These are phyloP conservation scores for Serendipita sp. DNA, from an alignment of 1,284 basidiomycete species.

Conservation along the genomic window DNA sequence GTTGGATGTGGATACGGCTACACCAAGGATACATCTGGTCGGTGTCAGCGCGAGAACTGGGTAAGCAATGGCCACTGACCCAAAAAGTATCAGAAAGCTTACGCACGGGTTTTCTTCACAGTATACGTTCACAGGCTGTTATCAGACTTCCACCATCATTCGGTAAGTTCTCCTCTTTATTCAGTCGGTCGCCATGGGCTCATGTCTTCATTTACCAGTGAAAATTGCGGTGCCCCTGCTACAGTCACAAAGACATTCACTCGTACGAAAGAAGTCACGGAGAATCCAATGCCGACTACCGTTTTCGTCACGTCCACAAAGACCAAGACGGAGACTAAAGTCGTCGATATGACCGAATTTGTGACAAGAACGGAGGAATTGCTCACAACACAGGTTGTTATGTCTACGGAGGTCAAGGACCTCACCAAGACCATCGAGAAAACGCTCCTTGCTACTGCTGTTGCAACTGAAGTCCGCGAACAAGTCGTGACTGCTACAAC, in stretches of 20 bases:
- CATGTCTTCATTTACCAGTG: background rate
- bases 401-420: background rate
- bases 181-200: background rate
- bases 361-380: background rate
- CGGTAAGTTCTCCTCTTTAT: background rate
- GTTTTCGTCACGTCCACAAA: background rate
- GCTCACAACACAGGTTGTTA: background rate
- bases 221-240: background rate
- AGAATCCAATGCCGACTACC: background rate
- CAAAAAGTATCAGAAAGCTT: background rate
- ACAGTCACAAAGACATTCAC: background rate
- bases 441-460: background rate
- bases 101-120: background rate
- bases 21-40: background rate
- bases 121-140: background rate
- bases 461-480: background rate
- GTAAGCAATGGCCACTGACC: background rate
- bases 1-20: background rate
- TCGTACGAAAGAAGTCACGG: background rate
- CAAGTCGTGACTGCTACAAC: background rate
- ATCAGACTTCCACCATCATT: constrained; percentile 5
- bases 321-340: background rate
- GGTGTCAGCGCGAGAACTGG: background rate
- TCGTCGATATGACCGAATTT: background rate
- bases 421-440: background rate